Percentiles rank a stretch among this genome's conserved stretches.
Conservation (phyloP, 2,329 filamentous ascomycete genomes). For the Zasmidium angulare region DNA sequence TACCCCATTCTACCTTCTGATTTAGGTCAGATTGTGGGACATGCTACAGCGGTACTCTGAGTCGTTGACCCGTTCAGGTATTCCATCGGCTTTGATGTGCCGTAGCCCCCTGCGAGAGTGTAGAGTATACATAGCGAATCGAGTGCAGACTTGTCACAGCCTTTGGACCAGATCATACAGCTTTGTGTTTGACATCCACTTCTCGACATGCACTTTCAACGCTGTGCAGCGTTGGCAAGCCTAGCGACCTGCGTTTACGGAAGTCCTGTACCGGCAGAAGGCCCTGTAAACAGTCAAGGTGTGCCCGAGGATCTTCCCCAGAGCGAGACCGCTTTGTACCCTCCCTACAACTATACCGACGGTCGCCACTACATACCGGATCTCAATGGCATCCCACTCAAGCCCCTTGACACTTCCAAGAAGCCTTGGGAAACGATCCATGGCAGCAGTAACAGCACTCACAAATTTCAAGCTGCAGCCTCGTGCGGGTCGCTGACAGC, state of each 20-base stretch:
- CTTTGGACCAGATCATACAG: too few relatives aligned
- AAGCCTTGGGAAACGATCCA: neutral
- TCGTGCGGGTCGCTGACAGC: neutral
- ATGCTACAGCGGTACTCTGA: neutral
- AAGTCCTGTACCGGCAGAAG: neutral
- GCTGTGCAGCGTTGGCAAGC: neutral
- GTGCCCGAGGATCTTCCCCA: neutral
- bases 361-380: neutral
- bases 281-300: neutral
- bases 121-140: neutral
- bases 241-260: neutral
- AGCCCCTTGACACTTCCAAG: neutral
- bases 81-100: neutral
- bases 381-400: neutral
- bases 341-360: neutral
- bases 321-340: neutral
- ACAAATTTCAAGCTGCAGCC: neutral
- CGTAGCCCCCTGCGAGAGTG: neutral
- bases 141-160: neutral
- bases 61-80: neutral
- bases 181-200: neutral
- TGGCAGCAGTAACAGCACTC: neutral
- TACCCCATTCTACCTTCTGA: too few relatives aligned
- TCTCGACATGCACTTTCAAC: neutral
- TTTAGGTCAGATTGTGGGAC: too few relatives aligned